Base-by-base conservation (phyloP, 2,329 filamentous ascomycete species). In the Phoma sp. region DNA sequence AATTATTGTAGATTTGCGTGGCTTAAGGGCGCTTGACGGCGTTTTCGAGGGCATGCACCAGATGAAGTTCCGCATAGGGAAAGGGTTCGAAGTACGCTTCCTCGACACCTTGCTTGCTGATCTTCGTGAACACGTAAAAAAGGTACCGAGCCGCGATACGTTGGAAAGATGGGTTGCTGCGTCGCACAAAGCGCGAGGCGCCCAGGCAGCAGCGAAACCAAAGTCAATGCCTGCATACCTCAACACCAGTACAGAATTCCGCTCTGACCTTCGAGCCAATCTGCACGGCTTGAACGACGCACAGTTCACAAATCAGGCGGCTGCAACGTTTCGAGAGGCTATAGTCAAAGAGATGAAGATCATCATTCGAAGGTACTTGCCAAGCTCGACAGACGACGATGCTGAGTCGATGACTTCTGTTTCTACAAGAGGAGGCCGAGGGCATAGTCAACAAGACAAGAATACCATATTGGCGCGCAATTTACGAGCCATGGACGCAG, bases 361-460 rank as follows among this genome's bases (percentile, higher is more conserved):
- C 31, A 80, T 98, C 43, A 94, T 99, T 44, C 85, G 92, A 49
- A 86, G 87, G 53, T 90, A 94, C 22, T 81, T 99, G 35, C 95
- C 95, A 0, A 96, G 92, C 69, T 96, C 94, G 10, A 95, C 87
- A 65, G 95, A 99, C 57, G 94, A 98, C 63, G 95, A 99, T 71
- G 91, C 89, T 58, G 91, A 95, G 72, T 96, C 92, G 0, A 89
- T 94, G 79, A 88, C 94, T 76, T 93, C 93, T 1, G 84, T 88
- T 0, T 96, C 93, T 3, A 97, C 94, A 1, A 80, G 86, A 58
- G 88, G 88, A 25, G 85, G 85, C 55, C 85, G 87, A 60, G 78
- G 88, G 37, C 60, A 71, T 36, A 90, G 86, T 17, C 90, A 92
- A 64, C 91, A 96, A 68, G 93, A 98, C 63, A 97, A 95, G 71